phyloP scores from a whole-genome alignment of 2,329 filamentous ascomycete genomes.

The Fusarium sp. region DNA sequence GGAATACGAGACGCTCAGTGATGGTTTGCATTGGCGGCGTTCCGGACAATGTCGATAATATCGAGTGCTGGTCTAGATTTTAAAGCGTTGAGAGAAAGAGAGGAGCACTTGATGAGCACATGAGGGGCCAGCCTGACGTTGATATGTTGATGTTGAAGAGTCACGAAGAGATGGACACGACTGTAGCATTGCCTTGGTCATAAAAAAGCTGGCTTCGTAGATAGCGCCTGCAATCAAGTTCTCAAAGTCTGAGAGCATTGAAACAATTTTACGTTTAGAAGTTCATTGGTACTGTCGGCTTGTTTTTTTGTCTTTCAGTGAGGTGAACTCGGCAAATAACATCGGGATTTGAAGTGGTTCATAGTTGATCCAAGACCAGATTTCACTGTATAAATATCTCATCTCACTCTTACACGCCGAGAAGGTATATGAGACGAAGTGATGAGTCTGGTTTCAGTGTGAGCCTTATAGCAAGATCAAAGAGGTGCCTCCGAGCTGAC shows the following conservation, averaged over 20 bases:
- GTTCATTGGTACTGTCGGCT: neutral
- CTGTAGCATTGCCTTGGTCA: slow-evolving; percentile 14
- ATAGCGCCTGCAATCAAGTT: slow-evolving; percentile 20
- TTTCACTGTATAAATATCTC: neutral
- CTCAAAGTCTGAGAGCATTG: slow-evolving; percentile 11
- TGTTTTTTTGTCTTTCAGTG: neutral
- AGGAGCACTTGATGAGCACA: slow-evolving; percentile 45
- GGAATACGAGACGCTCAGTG: slow-evolving; percentile 47
- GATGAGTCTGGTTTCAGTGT: neutral
- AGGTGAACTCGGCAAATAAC: neutral
- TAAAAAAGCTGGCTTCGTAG: slow-evolving; percentile 21
- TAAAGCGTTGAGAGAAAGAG: slow-evolving; percentile 48
- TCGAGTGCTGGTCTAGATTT: slow-evolving; percentile 51
- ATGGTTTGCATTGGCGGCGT: slow-evolving; percentile 55
- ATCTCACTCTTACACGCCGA: neutral
- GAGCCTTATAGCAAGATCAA: neutral
- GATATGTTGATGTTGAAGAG: slow-evolving; percentile 31
- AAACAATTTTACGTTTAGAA: slow-evolving; percentile 17
- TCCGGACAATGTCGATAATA: slow-evolving; percentile 54
- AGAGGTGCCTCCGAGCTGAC: neutral
- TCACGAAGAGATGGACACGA: slow-evolving; percentile 25
- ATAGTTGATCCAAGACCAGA: neutral
- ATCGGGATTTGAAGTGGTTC: neutral
- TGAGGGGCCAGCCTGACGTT: slow-evolving; percentile 29
- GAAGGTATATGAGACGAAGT: neutral